Evolutionary conservation across 257 asterid species (phyloP).

Genomic region (Nyctanthes arbortristis): DNA sequence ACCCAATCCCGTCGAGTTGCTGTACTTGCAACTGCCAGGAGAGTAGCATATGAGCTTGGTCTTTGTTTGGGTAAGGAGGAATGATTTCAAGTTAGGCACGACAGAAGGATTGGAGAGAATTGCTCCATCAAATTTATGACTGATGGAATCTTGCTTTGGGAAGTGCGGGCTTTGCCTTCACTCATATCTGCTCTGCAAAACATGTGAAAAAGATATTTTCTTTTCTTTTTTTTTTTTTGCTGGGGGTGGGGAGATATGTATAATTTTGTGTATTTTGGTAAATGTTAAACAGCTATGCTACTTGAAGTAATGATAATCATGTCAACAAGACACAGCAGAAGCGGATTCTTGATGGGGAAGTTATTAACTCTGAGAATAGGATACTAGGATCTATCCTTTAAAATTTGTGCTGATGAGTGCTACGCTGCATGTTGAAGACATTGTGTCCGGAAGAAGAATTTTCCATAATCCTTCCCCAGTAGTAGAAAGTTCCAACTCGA

Average conservation of each 20-base stretch:
- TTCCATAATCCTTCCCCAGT: slow-evolving; percentile 77
- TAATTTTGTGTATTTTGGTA: neutral
- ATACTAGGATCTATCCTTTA: slow-evolving; percentile 75
- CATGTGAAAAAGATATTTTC: neutral
- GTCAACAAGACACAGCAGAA: slow-evolving; percentile 54
- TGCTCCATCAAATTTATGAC: slow-evolving; percentile 97
- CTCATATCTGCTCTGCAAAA: slow-evolving; percentile 14
- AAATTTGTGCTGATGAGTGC: slow-evolving; percentile 96
- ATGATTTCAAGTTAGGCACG: slow-evolving; percentile 97
- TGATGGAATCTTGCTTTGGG: slow-evolving; percentile 96
- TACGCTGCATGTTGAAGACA: slow-evolving; percentile 88
- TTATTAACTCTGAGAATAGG: slow-evolving; percentile 43
- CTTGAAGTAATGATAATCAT: neutral
- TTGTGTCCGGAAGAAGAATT: slow-evolving; percentile 57
- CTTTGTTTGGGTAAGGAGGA: slow-evolving; percentile 84
- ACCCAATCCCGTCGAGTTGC: slow-evolving; percentile 99
- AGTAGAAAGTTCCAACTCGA: slow-evolving; percentile 81
- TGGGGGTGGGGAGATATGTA: neutral
- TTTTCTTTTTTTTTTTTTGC: too few relatives aligned
- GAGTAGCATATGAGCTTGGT: slow-evolving; percentile 94
- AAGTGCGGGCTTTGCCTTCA: slow-evolving; percentile 75
- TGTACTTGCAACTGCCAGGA: slow-evolving; percentile 94
- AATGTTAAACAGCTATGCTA: neutral
- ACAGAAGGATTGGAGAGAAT: slow-evolving; percentile 74
- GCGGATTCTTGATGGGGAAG: slow-evolving; percentile 58